Conservation (phyloP, 2,329 filamentous ascomycete species). For the Dendryphion nanum region DNA sequence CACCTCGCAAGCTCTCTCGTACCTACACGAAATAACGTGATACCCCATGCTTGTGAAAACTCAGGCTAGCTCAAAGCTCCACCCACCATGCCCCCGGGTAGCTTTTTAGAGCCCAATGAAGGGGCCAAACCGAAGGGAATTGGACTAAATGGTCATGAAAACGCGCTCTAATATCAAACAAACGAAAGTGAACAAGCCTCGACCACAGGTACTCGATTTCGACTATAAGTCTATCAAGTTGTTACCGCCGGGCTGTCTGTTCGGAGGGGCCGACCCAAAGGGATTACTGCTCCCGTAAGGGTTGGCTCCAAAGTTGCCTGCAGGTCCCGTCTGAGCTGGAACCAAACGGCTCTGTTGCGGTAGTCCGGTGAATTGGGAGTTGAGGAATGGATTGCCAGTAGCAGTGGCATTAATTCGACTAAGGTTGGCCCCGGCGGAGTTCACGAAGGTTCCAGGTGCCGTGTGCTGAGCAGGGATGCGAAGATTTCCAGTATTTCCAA, state of each 20-base stretch:
- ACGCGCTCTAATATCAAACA: constrained; percentile 21
- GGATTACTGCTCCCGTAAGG: constrained; percentile 52
- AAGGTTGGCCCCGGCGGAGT: constrained; percentile 83
- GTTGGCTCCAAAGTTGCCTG: constrained; percentile 44
- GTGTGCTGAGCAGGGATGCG: constrained; percentile 97
- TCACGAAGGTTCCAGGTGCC: constrained; percentile 92
- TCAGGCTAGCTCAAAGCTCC: too few species aligned
- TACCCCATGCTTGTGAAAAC: too few species aligned
- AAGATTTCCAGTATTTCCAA: constrained; percentile 93
- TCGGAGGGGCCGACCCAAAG: constrained; percentile 48
- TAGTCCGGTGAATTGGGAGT: constrained; percentile 74
- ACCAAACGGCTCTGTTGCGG: constrained; percentile 48
- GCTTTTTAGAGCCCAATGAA: too few species aligned
- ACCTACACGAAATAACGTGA: too few species aligned
- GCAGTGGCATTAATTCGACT: constrained; percentile 65
- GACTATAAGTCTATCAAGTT: constrained; percentile 62
- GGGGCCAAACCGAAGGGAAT: too few species aligned
- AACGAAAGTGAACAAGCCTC: constrained; percentile 10
- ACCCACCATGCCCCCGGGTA: too few species aligned
- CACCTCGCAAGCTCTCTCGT: too few species aligned
- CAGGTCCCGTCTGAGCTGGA: constrained; percentile 54
- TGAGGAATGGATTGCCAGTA: constrained; percentile 86
- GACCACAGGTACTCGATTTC: not conserved
- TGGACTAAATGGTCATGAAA: too few species aligned
- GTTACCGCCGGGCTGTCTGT: constrained; percentile 48